A percentile compares a stretch with the other conserved stretches of the same genome.
Conservation (phyloP, 2,329 filamentous ascomycete species). For the Talaromyces amestolkiae region DNA sequence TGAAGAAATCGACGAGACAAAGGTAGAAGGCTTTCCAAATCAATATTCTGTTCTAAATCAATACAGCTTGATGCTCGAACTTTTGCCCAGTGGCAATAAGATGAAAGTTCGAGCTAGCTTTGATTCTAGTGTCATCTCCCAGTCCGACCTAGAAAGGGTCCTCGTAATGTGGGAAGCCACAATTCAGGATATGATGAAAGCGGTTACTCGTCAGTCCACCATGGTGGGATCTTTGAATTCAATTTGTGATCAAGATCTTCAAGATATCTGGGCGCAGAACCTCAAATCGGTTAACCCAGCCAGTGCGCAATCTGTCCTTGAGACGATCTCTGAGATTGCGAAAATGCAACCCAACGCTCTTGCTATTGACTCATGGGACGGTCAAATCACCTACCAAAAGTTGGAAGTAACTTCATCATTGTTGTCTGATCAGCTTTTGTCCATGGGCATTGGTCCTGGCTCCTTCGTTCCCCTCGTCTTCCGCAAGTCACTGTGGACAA, state of each 20-base stretch:
- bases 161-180: not conserved
- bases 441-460: constrained; percentile 28
- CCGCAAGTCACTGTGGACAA: constrained; percentile 14
- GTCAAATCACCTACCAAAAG: not conserved
- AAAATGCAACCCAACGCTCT: not conserved
- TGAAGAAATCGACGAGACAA: not conserved
- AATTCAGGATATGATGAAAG: not conserved
- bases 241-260: not conserved
- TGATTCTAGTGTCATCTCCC: not conserved
- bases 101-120: not conserved
- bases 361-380: not conserved
- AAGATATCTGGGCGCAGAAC: not conserved
- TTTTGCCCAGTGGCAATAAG: not conserved
- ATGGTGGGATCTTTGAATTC: not conserved
- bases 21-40: constrained; percentile 1
- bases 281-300: not conserved
- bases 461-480: constrained; percentile 18
- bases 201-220: not conserved
- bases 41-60: constrained; percentile 11
- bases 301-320: not conserved
- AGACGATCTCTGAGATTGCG: not conserved
- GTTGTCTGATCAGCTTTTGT: not conserved
- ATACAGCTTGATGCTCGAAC: constrained; percentile 8
- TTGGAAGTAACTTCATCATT: not conserved
- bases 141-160: not conserved